phyloP scores from a whole-genome alignment of 2,329 filamentous ascomycete genomes.

The Fusarium hainanense region DNA sequence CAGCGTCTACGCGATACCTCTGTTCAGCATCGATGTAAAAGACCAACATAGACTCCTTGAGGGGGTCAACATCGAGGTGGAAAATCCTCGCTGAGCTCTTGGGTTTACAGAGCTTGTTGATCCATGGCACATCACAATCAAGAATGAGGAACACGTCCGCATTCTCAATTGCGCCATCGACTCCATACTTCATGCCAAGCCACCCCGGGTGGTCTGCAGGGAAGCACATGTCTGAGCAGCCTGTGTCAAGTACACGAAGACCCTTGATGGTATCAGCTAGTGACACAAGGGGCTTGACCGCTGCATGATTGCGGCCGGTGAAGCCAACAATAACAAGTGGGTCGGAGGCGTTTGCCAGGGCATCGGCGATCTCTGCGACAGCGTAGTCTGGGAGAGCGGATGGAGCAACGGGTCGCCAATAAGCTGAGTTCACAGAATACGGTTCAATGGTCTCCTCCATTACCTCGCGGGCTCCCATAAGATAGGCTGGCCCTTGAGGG shows the following conservation, averaged over 20 bases:
- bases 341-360: neutral
- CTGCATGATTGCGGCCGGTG: constrained; percentile 2
- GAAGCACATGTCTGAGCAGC: constrained; percentile 28
- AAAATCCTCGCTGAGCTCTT: constrained; percentile 8
- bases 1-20: constrained; percentile 19
- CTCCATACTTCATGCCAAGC: constrained; percentile 24
- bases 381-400: neutral
- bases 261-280: constrained; percentile 11
- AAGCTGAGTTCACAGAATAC: constrained; percentile 3
- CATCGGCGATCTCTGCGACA: constrained; percentile 11
- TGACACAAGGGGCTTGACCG: constrained; percentile 10
- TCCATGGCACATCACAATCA: constrained; percentile 33
- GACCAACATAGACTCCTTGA: constrained; percentile 15
- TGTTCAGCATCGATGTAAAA: constrained; percentile 22
- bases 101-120: constrained; percentile 11
- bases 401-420: constrained; percentile 4
- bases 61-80: constrained; percentile 24
- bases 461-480: constrained; percentile 44
- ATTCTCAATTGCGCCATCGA: constrained; percentile 1
- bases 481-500: constrained; percentile 43
- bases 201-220: constrained; percentile 25
- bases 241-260: constrained; percentile 20
- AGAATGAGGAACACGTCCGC: constrained; percentile 23
- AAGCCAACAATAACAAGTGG: constrained; percentile 29
- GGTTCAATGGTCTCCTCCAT: constrained; percentile 40